These are phyloP conservation scores for Alternaria ventricosa DNA, from an alignment of 2,329 filamentous ascomycete species.

Conservation along the genomic window DNA sequence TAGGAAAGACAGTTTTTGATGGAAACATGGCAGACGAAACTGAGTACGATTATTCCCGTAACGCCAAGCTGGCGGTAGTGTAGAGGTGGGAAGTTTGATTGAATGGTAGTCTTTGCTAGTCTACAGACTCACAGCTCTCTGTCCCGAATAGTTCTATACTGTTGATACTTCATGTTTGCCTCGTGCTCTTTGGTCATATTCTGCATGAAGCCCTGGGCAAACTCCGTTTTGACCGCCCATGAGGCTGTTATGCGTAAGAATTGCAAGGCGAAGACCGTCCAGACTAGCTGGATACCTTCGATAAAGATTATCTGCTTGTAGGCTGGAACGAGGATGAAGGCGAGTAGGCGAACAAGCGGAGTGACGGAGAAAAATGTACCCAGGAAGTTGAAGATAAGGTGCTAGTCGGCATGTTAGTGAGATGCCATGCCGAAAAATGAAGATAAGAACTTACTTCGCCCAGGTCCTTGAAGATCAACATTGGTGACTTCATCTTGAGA, in stretches of 20 bases:
- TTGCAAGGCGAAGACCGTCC: slow-evolving; percentile 5
- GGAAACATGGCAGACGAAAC: background rate
- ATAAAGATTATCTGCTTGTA: slow-evolving; percentile 23
- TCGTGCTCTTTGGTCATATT: slow-evolving; percentile 1
- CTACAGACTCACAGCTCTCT: background rate
- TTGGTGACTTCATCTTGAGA: slow-evolving; percentile 6
- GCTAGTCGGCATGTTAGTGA: background rate
- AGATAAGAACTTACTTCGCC: slow-evolving; percentile 6
- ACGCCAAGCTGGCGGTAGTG: background rate
- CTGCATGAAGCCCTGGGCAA: slow-evolving; percentile 4
- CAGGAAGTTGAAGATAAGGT: background rate
- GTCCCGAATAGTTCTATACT: background rate
- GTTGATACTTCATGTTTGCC: background rate
- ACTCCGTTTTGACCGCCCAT: slow-evolving; percentile 19
- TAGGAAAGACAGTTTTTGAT: background rate
- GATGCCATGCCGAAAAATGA: background rate
- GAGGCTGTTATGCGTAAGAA: slow-evolving; percentile 5
- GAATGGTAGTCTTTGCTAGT: background rate
- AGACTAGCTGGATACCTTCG: slow-evolving; percentile 5
- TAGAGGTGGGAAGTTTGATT: background rate
- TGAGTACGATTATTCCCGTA: background rate
- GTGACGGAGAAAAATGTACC: slow-evolving; percentile 5
- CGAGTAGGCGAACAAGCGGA: slow-evolving; percentile 7
- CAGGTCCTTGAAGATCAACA: background rate
- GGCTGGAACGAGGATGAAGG: slow-evolving; percentile 16